Percentiles rank a stretch among this genome's conserved stretches.
phyloP scores from a whole-genome alignment of 441 rosid species.

The Dalechampia spathulata region DNA sequence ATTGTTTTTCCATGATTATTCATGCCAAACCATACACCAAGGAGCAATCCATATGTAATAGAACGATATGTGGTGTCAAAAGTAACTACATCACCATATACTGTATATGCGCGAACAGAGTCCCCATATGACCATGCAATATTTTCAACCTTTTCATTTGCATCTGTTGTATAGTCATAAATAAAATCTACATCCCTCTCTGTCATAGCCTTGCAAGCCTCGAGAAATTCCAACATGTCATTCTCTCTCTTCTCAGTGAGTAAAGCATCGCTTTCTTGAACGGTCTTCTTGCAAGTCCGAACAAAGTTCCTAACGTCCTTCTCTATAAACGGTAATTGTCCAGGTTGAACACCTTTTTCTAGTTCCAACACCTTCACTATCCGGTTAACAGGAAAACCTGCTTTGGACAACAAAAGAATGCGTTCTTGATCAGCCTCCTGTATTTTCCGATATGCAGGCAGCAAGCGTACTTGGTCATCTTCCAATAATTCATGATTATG shows the following conservation, averaged over 20 bases:
- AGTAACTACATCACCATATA: slow-evolving; percentile 69
- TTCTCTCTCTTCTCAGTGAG: slow-evolving; percentile 69
- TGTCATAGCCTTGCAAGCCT: slow-evolving; percentile 57
- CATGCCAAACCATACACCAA: slow-evolving; percentile 78
- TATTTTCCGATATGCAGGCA: slow-evolving; percentile 92
- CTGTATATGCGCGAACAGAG: slow-evolving; percentile 42
- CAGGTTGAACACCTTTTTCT: slow-evolving; percentile 80
- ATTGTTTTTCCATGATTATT: slow-evolving; percentile 61
- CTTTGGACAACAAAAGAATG: slow-evolving; percentile 81
- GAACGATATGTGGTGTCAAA: slow-evolving; percentile 75
- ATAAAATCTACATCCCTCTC: slow-evolving; percentile 62
- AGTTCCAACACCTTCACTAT: slow-evolving; percentile 79
- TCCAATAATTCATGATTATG: slow-evolving; percentile 92
- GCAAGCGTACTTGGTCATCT: slow-evolving; percentile 84
- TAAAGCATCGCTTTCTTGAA: slow-evolving; percentile 79
- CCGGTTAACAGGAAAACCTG: slow-evolving; percentile 82
- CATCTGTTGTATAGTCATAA: slow-evolving; percentile 59
- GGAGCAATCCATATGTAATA: slow-evolving; percentile 69
- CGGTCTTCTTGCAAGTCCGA: slow-evolving; percentile 69
- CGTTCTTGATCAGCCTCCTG: slow-evolving; percentile 82
- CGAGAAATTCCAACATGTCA: slow-evolving; percentile 64
- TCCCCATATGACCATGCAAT: slow-evolving; percentile 81
- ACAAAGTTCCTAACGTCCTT: slow-evolving; percentile 92
- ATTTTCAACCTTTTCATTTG: slow-evolving; percentile 60
- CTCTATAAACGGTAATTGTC: slow-evolving; percentile 82